Conservation (phyloP, 2,329 filamentous ascomycete species). For the Fusarium marasasianum region DNA sequence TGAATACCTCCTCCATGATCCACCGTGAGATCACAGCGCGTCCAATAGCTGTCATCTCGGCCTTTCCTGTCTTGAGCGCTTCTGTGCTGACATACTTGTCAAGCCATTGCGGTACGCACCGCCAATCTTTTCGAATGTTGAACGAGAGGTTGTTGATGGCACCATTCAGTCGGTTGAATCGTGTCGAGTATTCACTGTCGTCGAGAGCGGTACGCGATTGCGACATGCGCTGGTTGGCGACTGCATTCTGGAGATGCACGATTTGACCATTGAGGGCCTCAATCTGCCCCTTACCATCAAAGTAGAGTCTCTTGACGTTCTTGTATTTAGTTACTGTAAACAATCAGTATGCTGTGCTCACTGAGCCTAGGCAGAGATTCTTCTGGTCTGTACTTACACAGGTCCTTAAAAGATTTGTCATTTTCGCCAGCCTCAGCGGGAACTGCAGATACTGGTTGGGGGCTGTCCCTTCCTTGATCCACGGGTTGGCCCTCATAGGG, state of each 20-base stretch:
- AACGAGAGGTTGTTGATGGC: constrained; percentile 95
- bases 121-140: constrained; percentile 96
- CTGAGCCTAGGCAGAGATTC: neutral
- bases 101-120: constrained; percentile 81
- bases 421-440: constrained; percentile 53
- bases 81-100: constrained; percentile 83
- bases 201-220: constrained; percentile 94
- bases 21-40: constrained; percentile 88
- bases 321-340: constrained; percentile 89
- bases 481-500: constrained; percentile 57
- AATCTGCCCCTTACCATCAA: constrained; percentile 93
- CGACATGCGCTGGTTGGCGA: constrained; percentile 94
- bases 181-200: constrained; percentile 89
- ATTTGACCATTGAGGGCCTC: constrained; percentile 88
- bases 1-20: constrained; percentile 91
- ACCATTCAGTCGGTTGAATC: constrained; percentile 91
- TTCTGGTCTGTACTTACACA: constrained; percentile 55
- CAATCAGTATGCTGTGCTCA: constrained; percentile 9
- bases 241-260: constrained; percentile 94
- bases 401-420: constrained; percentile 67
- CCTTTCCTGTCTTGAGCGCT: constrained; percentile 85
- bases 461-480: constrained; percentile 65
- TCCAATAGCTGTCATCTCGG: constrained; percentile 97
- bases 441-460: constrained; percentile 57
- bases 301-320: constrained; percentile 97